phyloP scores from a whole-genome alignment of 2,329 filamentous ascomycete species.

The Dactylonectria macrodidyma region DNA sequence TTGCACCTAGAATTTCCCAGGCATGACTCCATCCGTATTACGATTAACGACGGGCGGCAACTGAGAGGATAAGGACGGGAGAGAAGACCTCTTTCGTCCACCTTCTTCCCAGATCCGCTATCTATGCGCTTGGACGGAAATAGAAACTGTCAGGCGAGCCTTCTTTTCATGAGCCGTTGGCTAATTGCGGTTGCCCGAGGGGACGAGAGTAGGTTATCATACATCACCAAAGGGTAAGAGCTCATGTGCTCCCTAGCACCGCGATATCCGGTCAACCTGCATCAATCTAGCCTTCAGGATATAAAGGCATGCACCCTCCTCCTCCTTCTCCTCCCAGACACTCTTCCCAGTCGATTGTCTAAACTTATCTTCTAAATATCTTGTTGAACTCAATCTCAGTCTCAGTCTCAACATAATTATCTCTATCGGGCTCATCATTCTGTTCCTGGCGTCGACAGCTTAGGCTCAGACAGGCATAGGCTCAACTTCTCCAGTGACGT shows the following conservation, averaged over 20 bases:
- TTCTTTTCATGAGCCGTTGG: background rate
- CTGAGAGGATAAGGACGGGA: background rate
- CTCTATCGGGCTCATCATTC: background rate
- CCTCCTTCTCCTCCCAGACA: background rate
- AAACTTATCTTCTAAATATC: background rate
- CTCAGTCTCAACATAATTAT: background rate
- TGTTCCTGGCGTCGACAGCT: background rate
- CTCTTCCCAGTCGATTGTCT: background rate
- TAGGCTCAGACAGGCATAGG: background rate
- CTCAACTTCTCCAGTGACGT: too few species aligned
- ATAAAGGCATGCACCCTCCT: background rate
- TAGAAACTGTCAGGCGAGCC: background rate
- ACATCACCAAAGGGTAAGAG: background rate
- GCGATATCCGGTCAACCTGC: background rate
- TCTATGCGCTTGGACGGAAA: background rate
- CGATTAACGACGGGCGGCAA: background rate
- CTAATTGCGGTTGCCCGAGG: background rate
- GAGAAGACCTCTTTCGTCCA: background rate
- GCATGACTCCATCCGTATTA: background rate
- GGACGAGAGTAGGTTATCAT: background rate
- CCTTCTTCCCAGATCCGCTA: too few species aligned
- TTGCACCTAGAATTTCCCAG: background rate
- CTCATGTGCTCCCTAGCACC: background rate
- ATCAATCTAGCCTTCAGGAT: background rate
- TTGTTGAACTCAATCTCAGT: background rate